Conservation (phyloP, 257 asterid genomes). For the Avicennia marina region DNA sequence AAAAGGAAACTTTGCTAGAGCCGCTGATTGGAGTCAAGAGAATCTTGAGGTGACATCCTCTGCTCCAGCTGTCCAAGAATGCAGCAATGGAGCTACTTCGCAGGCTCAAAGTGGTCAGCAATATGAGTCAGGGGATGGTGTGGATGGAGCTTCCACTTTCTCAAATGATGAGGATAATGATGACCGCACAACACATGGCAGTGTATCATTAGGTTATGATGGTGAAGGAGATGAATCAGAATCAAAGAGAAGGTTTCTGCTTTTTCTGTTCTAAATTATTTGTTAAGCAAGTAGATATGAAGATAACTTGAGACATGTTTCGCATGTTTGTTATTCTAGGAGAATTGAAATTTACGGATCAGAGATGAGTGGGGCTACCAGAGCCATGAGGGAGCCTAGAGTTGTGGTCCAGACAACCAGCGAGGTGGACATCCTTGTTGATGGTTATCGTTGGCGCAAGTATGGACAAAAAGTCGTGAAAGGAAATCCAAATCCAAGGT, state of each 20-base stretch:
- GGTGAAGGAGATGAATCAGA: constrained; percentile 83
- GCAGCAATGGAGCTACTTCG: constrained; percentile 31
- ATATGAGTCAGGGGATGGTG: constrained; percentile 47
- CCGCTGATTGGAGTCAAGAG: constrained; percentile 9
- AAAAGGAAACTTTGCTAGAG: constrained; percentile 22
- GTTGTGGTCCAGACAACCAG: constrained; percentile 86
- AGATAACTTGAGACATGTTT: background rate
- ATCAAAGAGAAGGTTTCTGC: constrained; percentile 71
- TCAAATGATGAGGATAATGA: constrained; percentile 73
- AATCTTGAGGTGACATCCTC: constrained; percentile 12
- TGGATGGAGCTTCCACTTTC: constrained; percentile 50
- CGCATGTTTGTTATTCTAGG: constrained; percentile 28
- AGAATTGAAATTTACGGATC: constrained; percentile 43
- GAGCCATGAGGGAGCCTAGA: constrained; percentile 81
- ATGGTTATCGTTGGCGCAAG: constrained; percentile 87
- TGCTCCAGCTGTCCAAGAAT: constrained; percentile 31
- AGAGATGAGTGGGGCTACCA: constrained; percentile 39
- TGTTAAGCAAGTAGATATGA: background rate
- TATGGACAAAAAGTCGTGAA: constrained; percentile 85
- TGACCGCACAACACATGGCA: constrained; percentile 56
- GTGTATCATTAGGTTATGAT: constrained; percentile 58
- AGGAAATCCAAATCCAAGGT: constrained; percentile 94
- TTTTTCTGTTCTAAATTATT: background rate
- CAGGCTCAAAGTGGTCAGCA: constrained; percentile 39
- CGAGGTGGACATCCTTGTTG: constrained; percentile 81